Percentiles rank a stretch among this genome's conserved stretches.
Conservation (phyloP, 768 basidiomycete genomes). For the Serendipita sp. region DNA sequence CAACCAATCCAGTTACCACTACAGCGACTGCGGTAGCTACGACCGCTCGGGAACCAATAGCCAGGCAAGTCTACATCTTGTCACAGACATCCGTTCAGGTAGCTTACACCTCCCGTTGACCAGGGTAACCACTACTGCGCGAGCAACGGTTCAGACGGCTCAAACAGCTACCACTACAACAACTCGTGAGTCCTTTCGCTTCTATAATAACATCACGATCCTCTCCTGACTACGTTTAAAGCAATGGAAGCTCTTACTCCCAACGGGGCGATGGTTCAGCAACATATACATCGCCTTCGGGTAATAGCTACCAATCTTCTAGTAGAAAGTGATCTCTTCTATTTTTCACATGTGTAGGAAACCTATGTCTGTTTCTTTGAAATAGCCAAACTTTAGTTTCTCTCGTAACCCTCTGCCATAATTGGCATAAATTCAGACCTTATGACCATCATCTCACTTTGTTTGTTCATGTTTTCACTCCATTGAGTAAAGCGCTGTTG, state of each 20-base stretch:
- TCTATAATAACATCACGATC: not conserved
- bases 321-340: not conserved
- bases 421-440: too few species aligned
- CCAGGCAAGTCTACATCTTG: not conserved
- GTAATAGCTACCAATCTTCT: not conserved
- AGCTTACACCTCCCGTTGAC: not conserved
- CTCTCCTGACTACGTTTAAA: not conserved
- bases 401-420: too few species aligned
- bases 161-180: not conserved
- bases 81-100: not conserved
- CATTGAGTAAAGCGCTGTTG: too few species aligned
- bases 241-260: not conserved
- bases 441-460: too few species aligned
- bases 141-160: not conserved
- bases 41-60: not conserved
- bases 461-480: too few species aligned
- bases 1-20: not conserved
- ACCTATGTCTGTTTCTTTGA: not conserved
- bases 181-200: not conserved
- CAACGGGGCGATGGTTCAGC: not conserved
- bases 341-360: not conserved
- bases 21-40: not conserved
- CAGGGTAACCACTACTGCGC: not conserved
- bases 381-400: too few species aligned
- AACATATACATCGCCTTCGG: not conserved